Conservation (phyloP, 306 rosid genomes). For the Corylus avellana region DNA sequence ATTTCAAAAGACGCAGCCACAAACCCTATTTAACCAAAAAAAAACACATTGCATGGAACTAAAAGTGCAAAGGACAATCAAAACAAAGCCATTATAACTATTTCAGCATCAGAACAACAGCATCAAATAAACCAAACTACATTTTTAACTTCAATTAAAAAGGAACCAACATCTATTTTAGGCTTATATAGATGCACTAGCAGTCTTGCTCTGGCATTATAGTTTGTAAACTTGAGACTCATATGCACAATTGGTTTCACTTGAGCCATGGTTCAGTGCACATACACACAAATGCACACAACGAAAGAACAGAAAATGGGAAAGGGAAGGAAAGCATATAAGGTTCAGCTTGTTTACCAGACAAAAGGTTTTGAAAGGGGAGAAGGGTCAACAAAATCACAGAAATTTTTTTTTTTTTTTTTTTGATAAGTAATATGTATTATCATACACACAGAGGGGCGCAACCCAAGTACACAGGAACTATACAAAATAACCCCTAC, state of each 20-base stretch:
- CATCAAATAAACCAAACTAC: not conserved
- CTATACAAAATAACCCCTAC: too few relatives aligned
- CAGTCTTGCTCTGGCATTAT: not conserved
- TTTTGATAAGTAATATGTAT: too few relatives aligned
- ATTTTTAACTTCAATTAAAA: not conserved
- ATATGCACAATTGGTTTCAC: not conserved
- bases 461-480: too few relatives aligned
- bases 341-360: slow-evolving; percentile 4
- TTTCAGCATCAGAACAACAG: not conserved
- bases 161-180: not conserved
- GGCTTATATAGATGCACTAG: not conserved
- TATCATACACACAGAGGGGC: too few relatives aligned
- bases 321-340: not conserved
- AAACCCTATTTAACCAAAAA: slow-evolving; percentile 63
- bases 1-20: slow-evolving; percentile 94
- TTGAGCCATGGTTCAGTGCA: not conserved
- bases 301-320: not conserved
- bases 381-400: not conserved
- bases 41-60: not conserved
- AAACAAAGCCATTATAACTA: not conserved
- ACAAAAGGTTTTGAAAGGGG: not conserved
- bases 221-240: not conserved
- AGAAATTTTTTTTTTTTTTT: too few relatives aligned
- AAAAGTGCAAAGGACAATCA: not conserved
- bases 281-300: not conserved